Conservation (phyloP, 768 basidiomycete genomes). For the Daedaleopsis sinensis region DNA sequence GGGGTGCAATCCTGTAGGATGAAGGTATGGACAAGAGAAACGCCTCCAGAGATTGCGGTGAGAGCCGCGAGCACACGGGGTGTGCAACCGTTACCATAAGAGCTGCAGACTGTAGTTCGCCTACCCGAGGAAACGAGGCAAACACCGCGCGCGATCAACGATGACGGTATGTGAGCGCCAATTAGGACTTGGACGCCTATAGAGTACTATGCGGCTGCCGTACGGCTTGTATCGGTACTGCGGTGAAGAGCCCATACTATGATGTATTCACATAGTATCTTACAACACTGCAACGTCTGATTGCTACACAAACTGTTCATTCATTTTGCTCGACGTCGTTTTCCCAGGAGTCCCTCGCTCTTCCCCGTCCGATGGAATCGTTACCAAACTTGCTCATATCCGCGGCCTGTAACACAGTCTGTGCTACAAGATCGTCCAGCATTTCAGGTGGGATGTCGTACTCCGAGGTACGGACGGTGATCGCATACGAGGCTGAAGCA, state of each 20-base stretch:
- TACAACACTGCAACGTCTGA: no score
- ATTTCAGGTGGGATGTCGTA: conserved; percentile 69
- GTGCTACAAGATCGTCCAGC: conserved; percentile 68
- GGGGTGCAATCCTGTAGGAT: background rate
- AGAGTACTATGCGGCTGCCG: no score
- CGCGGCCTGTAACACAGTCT: conserved; percentile 17
- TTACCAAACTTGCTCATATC: conserved; percentile 11
- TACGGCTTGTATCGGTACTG: no score
- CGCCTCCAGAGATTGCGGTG: background rate
- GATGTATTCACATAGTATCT: no score
- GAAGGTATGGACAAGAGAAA: background rate
- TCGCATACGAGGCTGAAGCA: conserved; percentile 66
- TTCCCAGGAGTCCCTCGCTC: conserved; percentile 11
- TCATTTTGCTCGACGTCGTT: conserved; percentile 18
- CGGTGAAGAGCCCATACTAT: no score
- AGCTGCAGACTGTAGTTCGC: background rate
- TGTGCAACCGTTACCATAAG: no score
- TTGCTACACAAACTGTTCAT: background rate
- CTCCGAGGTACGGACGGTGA: conserved; percentile 72
- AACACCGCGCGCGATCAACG: background rate
- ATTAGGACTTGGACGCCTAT: no score
- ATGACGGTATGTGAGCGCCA: no score
- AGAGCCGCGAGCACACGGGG: background rate
- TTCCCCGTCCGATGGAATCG: conserved; percentile 19
- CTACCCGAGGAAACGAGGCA: conserved; percentile 19